A percentile compares a stretch with the other conserved stretches of the same genome.
These are phyloP conservation scores for Parietichytrium sp. DNA, from an alignment of 108 stramenopile genomes.

Conservation along the genomic window DNA sequence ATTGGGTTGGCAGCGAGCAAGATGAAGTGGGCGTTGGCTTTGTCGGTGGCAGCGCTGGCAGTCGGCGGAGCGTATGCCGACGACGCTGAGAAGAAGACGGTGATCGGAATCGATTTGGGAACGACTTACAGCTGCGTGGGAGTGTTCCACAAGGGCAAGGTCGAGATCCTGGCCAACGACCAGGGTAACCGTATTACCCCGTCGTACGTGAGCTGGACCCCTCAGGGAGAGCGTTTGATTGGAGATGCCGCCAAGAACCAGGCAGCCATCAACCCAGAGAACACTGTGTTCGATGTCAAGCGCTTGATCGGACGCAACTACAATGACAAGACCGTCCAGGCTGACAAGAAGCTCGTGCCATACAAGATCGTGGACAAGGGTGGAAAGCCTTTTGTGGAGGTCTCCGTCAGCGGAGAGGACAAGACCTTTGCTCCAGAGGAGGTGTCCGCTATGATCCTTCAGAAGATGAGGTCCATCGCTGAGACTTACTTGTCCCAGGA, in stretches of 20 bases:
- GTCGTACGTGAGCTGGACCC: slow-evolving; percentile 70
- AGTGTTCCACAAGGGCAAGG: slow-evolving; percentile 69
- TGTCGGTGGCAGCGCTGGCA: neutral
- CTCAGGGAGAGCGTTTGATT: slow-evolving; percentile 74
- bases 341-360: slow-evolving; percentile 86
- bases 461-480: slow-evolving; percentile 88
- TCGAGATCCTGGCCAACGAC: slow-evolving; percentile 78
- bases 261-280: slow-evolving; percentile 88
- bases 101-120: slow-evolving; percentile 46
- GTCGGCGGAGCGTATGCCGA: slow-evolving; percentile 29
- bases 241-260: slow-evolving; percentile 98
- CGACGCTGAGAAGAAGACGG: slow-evolving; percentile 27
- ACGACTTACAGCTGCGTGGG: slow-evolving; percentile 74
- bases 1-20: too few species aligned
- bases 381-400: slow-evolving; percentile 73
- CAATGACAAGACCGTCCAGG: slow-evolving; percentile 79
- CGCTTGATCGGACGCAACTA: slow-evolving; percentile 91
- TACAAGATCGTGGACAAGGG: slow-evolving; percentile 74
- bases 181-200: slow-evolving; percentile 78
- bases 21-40: too few species aligned
- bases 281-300: slow-evolving; percentile 94
- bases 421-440: slow-evolving; percentile 86
- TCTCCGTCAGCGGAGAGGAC: slow-evolving; percentile 64
- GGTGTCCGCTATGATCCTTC: slow-evolving; percentile 86
- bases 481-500: slow-evolving; percentile 80